These are phyloP conservation scores for Globisporangium barbulae DNA, from an alignment of 352 stramenopile genomes.

Conservation along the genomic window DNA sequence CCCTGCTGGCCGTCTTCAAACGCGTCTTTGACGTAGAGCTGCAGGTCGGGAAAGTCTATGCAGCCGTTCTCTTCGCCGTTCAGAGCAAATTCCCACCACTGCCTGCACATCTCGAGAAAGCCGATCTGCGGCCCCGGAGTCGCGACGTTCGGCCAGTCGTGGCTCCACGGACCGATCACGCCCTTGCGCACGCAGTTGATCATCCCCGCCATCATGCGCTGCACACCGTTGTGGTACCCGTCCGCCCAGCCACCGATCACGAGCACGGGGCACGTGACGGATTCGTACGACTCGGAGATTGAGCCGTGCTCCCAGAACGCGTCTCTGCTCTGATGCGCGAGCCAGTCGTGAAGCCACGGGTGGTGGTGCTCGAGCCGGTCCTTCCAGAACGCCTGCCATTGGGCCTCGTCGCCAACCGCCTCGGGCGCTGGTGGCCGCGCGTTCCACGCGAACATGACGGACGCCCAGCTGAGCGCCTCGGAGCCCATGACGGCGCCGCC, in stretches of 20 bases:
- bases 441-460: slow-evolving; percentile 51
- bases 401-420: slow-evolving; percentile 23
- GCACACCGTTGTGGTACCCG: slow-evolving; percentile 47
- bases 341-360: slow-evolving; percentile 50
- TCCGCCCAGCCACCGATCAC: slow-evolving; percentile 49
- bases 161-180: slow-evolving; percentile 46
- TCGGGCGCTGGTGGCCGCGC: slow-evolving; percentile 34
- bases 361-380: slow-evolving; percentile 37
- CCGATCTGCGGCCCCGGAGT: slow-evolving; percentile 39
- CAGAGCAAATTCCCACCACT: slow-evolving; percentile 45
- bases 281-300: slow-evolving; percentile 36
- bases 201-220: slow-evolving; percentile 37
- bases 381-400: slow-evolving; percentile 29
- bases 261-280: slow-evolving; percentile 35
- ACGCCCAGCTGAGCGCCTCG: slow-evolving; percentile 48
- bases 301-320: slow-evolving; percentile 48
- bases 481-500: slow-evolving; percentile 38
- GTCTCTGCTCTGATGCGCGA: slow-evolving; percentile 38
- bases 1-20: slow-evolving; percentile 19
- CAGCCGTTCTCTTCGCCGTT: slow-evolving; percentile 26
- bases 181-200: slow-evolving; percentile 35
- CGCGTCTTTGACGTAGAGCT: slow-evolving; percentile 45
- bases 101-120: slow-evolving; percentile 44
- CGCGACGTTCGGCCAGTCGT: slow-evolving; percentile 50
- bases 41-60: slow-evolving; percentile 32